Conservation (phyloP, 1,284 basidiomycete genomes). For the Fomitopsis schrenkii region DNA sequence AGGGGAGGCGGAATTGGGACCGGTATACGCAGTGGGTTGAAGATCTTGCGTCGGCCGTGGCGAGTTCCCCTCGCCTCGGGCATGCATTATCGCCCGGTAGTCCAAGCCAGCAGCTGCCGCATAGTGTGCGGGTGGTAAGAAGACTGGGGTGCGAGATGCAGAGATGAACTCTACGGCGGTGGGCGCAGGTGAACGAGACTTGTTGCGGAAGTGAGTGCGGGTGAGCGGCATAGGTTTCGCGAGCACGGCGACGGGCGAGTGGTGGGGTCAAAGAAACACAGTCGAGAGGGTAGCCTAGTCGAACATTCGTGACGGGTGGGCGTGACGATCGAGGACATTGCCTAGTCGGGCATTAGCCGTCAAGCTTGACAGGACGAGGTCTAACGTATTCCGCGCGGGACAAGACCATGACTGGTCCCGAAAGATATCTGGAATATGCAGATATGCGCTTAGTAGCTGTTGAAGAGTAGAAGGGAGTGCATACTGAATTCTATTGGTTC, state of each 20-base stretch:
- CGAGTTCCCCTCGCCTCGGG: conserved; percentile 6
- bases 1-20: not conserved
- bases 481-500: too few relatives aligned
- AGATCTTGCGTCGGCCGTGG: conserved; percentile 5
- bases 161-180: conserved; percentile 1
- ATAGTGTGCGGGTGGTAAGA: conserved; percentile 61
- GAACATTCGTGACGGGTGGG: not conserved
- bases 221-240: conserved; percentile 15
- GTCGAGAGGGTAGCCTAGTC: not conserved
- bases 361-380: not conserved
- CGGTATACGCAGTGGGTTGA: not conserved
- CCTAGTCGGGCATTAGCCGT: not conserved
- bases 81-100: conserved; percentile 9
- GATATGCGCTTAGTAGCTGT: too few relatives aligned
- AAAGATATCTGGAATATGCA: too few relatives aligned
- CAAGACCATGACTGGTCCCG: too few relatives aligned
- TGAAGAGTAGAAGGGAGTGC: too few relatives aligned
- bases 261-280: not conserved
- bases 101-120: conserved; percentile 52
- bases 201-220: conserved; percentile 18
- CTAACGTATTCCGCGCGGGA: not conserved
- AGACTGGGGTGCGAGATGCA: conserved; percentile 30
- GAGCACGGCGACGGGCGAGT: not conserved
- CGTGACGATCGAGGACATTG: not conserved
- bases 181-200: conserved; percentile 21